Base-by-base conservation (phyloP, 768 basidiomycete genomes). In the Tylopilus sp. region DNA sequence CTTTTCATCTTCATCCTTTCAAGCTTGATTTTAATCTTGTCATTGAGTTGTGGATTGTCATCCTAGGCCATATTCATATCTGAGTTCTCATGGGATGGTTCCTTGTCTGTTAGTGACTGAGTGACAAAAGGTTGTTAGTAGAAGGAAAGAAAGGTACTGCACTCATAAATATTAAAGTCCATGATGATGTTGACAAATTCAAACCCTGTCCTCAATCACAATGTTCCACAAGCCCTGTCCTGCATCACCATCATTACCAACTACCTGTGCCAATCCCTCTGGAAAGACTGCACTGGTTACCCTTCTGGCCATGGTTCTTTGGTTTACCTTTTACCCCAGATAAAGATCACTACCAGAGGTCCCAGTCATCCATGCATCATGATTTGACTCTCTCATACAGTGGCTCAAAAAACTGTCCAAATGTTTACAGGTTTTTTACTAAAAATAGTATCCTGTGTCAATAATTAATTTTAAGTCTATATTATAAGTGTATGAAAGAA, bases 351-450 rank as follows among this genome's bases (percentile, higher is more conserved):
- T 73, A 53, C 69, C 79, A 9, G 68, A 81, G n/a, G n/a, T n/a
- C n/a, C n/a, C n/a, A 40, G 62, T 86, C 35, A 66, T 88, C 10
- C 75, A 88, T 61, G 83, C 88, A 8, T 72, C 75, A 13, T 76
- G 88, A 87, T 88, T 51, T 50, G 78, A 71, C 39, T 8, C 38
- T 2, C 23, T 8, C 4, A 4, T 8, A 7, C 10, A n/a, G n/a
- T n/a, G n/a, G n/a, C n/a, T n/a, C n/a, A n/a, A n/a, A n/a, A n/a
- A n/a, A n/a, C n/a, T n/a, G n/a, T n/a, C n/a, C n/a, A n/a, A n/a
- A n/a, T n/a, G n/a, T n/a, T n/a, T n/a, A n/a, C n/a, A n/a, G n/a
- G n/a, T n/a, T n/a, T n/a, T n/a, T n/a, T n/a, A n/a, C n/a, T n/a
- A n/a, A n/a, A n/a, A n/a, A n/a, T n/a, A n/a, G n/a, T n/a, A n/a